Base-by-base conservation (phyloP, 2,329 filamentous ascomycete genomes). In the Nothomitra cinnamomea region DNA sequence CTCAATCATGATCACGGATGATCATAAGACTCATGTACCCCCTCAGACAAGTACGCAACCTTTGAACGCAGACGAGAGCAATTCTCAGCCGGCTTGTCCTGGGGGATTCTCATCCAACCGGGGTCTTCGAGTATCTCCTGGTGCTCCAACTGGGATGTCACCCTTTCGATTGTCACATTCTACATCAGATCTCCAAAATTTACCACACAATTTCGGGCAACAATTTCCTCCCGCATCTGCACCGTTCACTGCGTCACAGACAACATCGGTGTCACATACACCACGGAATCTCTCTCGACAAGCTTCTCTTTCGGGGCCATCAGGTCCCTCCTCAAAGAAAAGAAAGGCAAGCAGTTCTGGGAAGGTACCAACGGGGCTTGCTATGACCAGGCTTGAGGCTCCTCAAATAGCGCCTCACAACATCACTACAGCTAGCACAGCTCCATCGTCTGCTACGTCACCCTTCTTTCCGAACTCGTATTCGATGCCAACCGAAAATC, bases 1-100 rank as follows among this genome's bases (percentile, higher is more conserved):
- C 54, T 85, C 87, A 0, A 94, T 96, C 58, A 90, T 95, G 77
- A 95, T 96, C 58, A 96, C 92, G 1, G 90, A 98, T 64, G 90
- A 98, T 63, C 90, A 96, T 71, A 96, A 96, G 70, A 95, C 87
- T 6, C 84, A 87, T 60, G 66, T 69, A 55, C 66, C 73, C 58
- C 63, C 41, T 56, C 61, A 63, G 42, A n/a, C 38, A 5, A 41
- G 15, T 19, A 5, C 38, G 17, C 45, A 32, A 35, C 24, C 25
- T 10, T 17, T 10, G 8, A 49, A 49, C 28, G 24, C 15, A 8
- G 54, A 67, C 25, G 60, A 64, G n/a, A 66, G 69, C 57, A 64
- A 62, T 35, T 64, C 65, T 38, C 66, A 69, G 56, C 61, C 71
- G 19, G 64, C 72, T 15, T 70, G 68, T 53, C 64, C 69, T 53